Conservation (phyloP, 2,329 filamentous ascomycete species). For the Kalaharituber pfeilii region DNA sequence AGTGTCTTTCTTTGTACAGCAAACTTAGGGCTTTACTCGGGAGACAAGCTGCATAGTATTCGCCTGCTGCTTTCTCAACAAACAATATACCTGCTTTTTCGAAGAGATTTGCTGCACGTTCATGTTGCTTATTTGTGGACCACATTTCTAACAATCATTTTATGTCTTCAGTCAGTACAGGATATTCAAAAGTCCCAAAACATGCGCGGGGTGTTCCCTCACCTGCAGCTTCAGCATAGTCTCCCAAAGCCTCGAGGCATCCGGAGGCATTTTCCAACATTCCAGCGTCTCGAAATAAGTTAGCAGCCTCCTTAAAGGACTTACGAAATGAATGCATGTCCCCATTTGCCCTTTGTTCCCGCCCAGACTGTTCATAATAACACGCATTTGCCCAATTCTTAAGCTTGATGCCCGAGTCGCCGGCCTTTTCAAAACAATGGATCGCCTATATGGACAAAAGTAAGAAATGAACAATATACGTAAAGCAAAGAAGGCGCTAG, state of each 20-base stretch:
- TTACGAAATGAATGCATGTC: background rate
- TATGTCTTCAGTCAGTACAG: too few relatives aligned
- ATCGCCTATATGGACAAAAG: conserved; percentile 1
- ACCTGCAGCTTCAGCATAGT: conserved; percentile 9
- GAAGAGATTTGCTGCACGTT: background rate
- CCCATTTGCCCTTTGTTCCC: conserved; percentile 3
- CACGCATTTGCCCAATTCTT: conserved; percentile 5
- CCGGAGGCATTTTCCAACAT: conserved; percentile 6
- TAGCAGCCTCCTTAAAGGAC: conserved; percentile 3
- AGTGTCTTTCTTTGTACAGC: background rate
- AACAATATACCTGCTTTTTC: background rate
- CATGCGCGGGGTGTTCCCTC: background rate
- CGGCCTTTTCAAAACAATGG: conserved; percentile 9
- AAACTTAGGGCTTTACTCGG: background rate
- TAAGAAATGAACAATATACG: background rate
- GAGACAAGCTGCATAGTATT: background rate
- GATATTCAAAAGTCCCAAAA: background rate
- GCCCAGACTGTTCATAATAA: conserved; percentile 7
- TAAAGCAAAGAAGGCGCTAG: too few relatives aligned
- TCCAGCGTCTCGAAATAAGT: background rate
- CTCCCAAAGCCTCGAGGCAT: conserved; percentile 7
- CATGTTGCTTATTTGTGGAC: background rate
- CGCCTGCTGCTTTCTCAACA: background rate
- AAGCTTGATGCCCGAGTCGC: conserved; percentile 1
- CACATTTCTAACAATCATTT: too few relatives aligned